A percentile compares a stretch with the other conserved stretches of the same genome.
phyloP scores from a whole-genome alignment of 208 protist genomes.

The Balamuthia mandrillaris region DNA sequence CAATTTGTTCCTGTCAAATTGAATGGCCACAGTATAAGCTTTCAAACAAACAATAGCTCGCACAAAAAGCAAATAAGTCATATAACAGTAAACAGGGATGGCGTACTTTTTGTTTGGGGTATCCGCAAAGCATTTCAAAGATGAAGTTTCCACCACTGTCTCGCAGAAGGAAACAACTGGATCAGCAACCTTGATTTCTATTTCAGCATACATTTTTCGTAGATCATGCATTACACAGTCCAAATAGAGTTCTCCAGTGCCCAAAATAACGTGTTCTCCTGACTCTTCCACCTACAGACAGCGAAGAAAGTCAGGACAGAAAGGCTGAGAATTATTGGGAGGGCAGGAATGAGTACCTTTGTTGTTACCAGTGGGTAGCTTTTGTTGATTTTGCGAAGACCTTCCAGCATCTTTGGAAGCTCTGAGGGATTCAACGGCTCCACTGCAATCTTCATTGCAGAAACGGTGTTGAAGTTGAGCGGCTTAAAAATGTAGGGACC shows the following conservation, averaged over 20 bases:
- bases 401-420: conserved; percentile 87
- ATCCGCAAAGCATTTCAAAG: conserved; percentile 81
- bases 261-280: conserved; percentile 95
- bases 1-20: conserved; percentile 73
- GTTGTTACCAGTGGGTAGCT: conserved; percentile 68
- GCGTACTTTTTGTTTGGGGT: conserved; percentile 78
- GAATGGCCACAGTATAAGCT: background rate
- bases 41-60: background rate
- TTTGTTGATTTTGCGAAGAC: conserved; percentile 84
- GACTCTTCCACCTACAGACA: conserved; percentile 87
- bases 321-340: background rate
- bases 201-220: conserved; percentile 78
- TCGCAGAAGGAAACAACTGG: conserved; percentile 95
- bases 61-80: background rate
- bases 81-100: background rate
- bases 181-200: conserved; percentile 93
- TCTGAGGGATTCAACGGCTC: conserved; percentile 94
- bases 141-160: conserved; percentile 89
- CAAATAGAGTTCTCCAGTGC: conserved; percentile 98
- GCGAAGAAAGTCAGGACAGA: background rate
- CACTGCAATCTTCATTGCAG: conserved; percentile 89
- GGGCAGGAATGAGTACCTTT: background rate
- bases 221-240: conserved; percentile 97
- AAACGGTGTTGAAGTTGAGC: conserved; percentile 69
- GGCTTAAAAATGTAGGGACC: conserved; percentile 73